Evolutionary conservation across 2,329 filamentous ascomycete genomes (phyloP).

Genomic region (Akanthomyces dipterigenus): DNA sequence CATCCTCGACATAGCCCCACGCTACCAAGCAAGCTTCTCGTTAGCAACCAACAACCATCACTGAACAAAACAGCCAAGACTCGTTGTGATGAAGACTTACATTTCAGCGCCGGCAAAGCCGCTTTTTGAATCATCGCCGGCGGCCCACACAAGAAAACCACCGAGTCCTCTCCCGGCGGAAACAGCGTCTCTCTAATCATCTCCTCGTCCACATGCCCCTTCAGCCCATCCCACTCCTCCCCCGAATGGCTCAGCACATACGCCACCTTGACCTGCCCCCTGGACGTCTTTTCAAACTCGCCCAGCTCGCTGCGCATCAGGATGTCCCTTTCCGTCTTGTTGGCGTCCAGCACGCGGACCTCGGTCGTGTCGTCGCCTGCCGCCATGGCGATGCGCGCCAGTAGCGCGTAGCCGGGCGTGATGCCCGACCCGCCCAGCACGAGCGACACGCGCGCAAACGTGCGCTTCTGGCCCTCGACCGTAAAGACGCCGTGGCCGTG

Average conservation of each 20-base stretch:
- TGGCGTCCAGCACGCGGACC: slow-evolving; percentile 39
- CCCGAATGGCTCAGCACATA: slow-evolving; percentile 40
- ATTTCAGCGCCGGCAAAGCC: slow-evolving; percentile 39
- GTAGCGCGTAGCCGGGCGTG: slow-evolving; percentile 41
- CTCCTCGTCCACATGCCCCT: slow-evolving; percentile 35
- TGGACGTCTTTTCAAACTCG: slow-evolving; percentile 38
- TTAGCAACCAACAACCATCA: neutral
- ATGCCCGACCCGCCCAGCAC: slow-evolving; percentile 45
- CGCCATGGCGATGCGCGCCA: slow-evolving; percentile 33
- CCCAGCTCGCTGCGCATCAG: slow-evolving; percentile 50
- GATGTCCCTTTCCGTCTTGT: slow-evolving; percentile 57
- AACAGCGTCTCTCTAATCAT: slow-evolving; percentile 36
- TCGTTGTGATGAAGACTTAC: slow-evolving; percentile 11
- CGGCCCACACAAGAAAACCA: slow-evolving; percentile 43
- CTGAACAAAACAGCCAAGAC: no score
- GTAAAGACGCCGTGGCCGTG: slow-evolving; percentile 36
- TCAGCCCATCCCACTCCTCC: slow-evolving; percentile 38
- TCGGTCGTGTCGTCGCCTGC: slow-evolving; percentile 27
- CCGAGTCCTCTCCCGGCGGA: slow-evolving; percentile 31
- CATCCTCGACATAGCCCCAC: slow-evolving; percentile 9
- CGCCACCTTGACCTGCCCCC: slow-evolving; percentile 34
- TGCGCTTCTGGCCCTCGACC: slow-evolving; percentile 33
- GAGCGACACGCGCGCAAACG: slow-evolving; percentile 38
- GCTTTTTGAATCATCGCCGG: slow-evolving; percentile 44
- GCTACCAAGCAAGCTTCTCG: neutral